Base-by-base conservation (phyloP, 1,284 basidiomycete species). In the Pseudozyma pruni region DNA sequence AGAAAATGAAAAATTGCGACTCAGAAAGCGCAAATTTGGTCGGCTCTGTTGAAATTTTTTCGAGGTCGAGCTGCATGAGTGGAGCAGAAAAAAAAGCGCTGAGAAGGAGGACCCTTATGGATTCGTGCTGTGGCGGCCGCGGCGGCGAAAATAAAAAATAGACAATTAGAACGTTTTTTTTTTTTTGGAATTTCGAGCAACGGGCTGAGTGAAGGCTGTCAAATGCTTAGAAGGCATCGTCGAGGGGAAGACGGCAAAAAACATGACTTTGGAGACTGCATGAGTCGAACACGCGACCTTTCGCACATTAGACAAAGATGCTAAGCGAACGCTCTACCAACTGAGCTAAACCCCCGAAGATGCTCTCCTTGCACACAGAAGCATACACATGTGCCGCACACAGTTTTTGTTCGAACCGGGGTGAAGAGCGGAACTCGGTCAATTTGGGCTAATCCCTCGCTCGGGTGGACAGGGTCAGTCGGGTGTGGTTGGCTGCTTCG, bases 231-330 rank as follows among this genome's bases (percentile, higher is more conserved):
- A 20, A 34, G 37, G 22, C 23, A n/a, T n/a, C 31, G 37, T 25
- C 25, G 8, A 8, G 14, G 14, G n/a, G n/a, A n/a, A n/a, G n/a
- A n/a, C n/a, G n/a, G n/a, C 35, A 27, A 51, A 43, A 57, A 53
- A 35, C 22, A 37, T 23, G 41, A 22, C 8, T 20, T 8, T 71
- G 68, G 68, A 71, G 68, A 71, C 68, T 71, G 68, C 68, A 71
- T 71, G 68, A 71, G 60, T 71, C 68, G 68, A 71, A 71, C 68
- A 71, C 68, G 68, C 68, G 68, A 66, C 68, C 60, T 64, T 71
- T 71, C 68, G 61, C 68, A 71, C 29, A 1, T 63, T 63, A 63
- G 60, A 32, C 56, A 49, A 55, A 31, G 32, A 54, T 70, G 67
- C 67, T 64, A 71, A 66, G 68, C 68, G 68, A 71, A 66, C 61